These are phyloP conservation scores for Ceratorhiza oryzae-sativae DNA, from an alignment of 1,284 basidiomycete genomes.

Conservation along the genomic window DNA sequence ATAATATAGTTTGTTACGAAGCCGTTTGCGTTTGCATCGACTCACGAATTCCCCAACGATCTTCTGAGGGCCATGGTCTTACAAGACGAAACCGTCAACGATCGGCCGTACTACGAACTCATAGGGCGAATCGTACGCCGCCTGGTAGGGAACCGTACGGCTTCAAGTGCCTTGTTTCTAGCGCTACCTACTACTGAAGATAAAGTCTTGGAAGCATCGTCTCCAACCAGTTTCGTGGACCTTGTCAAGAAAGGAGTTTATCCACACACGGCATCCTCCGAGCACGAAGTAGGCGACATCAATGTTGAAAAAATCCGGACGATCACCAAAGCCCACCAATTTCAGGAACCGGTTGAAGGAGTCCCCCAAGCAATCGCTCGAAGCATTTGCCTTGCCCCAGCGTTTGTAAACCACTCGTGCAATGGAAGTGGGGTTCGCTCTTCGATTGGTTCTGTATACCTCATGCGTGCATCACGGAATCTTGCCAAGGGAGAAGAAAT, in stretches of 20 bases:
- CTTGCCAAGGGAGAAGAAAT: conserved; percentile 34
- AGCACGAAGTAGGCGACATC: conserved; percentile 20
- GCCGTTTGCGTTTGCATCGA: conserved; percentile 41
- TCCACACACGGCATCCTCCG: not conserved
- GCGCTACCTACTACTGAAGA: conserved; percentile 40
- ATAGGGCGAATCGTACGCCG: conserved; percentile 38
- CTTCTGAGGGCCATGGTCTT: not conserved
- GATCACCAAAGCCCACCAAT: conserved; percentile 39
- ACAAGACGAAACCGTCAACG: not conserved
- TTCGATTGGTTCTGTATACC: conserved; percentile 46
- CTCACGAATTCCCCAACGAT: conserved; percentile 27
- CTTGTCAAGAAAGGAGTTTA: not conserved
- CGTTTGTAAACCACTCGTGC: conserved; percentile 52
- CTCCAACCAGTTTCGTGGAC: not conserved
- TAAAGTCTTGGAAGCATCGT: not conserved
- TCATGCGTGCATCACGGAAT: conserved; percentile 42
- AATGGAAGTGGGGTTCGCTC: conserved; percentile 45
- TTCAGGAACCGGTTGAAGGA: conserved; percentile 7
- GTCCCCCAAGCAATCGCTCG: conserved; percentile 16
- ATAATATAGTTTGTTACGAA: conserved; percentile 42
- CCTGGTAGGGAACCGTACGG: conserved; percentile 40
- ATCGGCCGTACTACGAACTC: conserved; percentile 26
- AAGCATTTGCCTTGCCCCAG: conserved; percentile 48
- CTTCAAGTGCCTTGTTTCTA: conserved; percentile 26
- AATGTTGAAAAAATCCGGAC: conserved; percentile 39